Evolutionary conservation across 1,284 basidiomycete species (phyloP).

Genomic region (Gomphus bonarii): DNA sequence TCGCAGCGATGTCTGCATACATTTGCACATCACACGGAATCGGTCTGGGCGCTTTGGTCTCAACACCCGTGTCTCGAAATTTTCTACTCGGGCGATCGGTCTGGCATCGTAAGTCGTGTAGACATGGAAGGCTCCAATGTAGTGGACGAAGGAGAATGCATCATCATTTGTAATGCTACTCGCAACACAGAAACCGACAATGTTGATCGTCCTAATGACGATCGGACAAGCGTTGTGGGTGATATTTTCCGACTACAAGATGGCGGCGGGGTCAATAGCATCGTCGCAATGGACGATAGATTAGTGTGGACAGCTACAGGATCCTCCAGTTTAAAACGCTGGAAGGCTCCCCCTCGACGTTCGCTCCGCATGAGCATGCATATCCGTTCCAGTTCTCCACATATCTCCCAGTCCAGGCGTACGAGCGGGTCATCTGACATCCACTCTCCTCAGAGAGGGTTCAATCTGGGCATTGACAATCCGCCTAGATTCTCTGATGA

Average conservation of each 20-base stretch:
- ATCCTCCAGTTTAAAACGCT: constrained; percentile 71
- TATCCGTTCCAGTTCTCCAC: background rate
- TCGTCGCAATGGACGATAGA: constrained; percentile 78
- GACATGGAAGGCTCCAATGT: constrained; percentile 80
- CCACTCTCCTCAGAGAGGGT: background rate
- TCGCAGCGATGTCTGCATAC: constrained; percentile 91
- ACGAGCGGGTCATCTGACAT: constrained; percentile 4
- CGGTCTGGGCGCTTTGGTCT: constrained; percentile 90
- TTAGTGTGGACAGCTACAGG: constrained; percentile 89
- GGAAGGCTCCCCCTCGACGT: constrained; percentile 48
- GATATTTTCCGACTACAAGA: constrained; percentile 16
- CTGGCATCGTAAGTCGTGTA: constrained; percentile 82
- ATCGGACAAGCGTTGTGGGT: constrained; percentile 17
- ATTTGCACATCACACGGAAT: constrained; percentile 91
- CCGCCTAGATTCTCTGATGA: background rate
- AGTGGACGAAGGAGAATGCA: constrained; percentile 81
- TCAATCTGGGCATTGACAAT: background rate
- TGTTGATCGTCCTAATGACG: constrained; percentile 20
- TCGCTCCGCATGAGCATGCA: constrained; percentile 12
- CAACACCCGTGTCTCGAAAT: constrained; percentile 80
- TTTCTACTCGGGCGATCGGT: constrained; percentile 94
- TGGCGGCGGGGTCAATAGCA: constrained; percentile 69
- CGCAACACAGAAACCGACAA: constrained; percentile 26
- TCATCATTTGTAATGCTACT: constrained; percentile 69
- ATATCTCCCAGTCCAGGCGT: background rate